phyloP scores from a whole-genome alignment of 2,329 filamentous ascomycete genomes.

The Ceratocystis variospora region DNA sequence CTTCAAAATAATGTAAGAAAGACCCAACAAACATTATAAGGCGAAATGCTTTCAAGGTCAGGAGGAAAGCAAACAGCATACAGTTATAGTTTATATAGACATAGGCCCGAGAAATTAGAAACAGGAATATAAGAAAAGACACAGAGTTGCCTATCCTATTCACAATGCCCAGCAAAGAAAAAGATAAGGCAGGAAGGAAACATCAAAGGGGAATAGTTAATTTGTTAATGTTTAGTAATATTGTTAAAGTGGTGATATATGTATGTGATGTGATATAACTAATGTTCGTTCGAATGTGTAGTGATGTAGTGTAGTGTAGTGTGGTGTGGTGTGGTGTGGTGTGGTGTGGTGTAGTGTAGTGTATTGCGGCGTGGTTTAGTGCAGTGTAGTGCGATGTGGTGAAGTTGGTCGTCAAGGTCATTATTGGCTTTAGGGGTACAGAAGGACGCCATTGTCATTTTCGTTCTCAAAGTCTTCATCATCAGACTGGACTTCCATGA shows the following conservation, averaged over 20 bases:
- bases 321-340: too few relatives aligned
- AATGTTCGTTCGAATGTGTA: background rate
- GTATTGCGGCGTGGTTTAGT: too few relatives aligned
- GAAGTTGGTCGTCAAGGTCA: background rate
- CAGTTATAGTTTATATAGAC: background rate
- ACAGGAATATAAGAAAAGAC: background rate
- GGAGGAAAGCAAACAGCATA: background rate
- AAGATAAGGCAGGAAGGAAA: background rate
- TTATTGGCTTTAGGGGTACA: slow-evolving; percentile 1
- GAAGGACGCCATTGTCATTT: slow-evolving; percentile 9
- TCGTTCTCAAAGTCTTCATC: slow-evolving; percentile 15
- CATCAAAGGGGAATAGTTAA: background rate
- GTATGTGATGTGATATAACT: background rate
- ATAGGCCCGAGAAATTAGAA: background rate
- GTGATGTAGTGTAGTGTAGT: too few relatives aligned
- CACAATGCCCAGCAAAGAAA: background rate
- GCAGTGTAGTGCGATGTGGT: too few relatives aligned
- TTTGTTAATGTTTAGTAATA: background rate
- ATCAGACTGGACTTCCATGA: slow-evolving; percentile 35
- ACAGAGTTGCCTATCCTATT: background rate
- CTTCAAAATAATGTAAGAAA: background rate
- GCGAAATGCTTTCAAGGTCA: background rate
- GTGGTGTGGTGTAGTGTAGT: too few relatives aligned
- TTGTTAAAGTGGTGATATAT: background rate
- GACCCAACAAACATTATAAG: background rate